A percentile compares a stretch with the other conserved stretches of the same genome.
phyloP scores from a whole-genome alignment of 2,329 filamentous ascomycete genomes.

The Claviceps cyperi region DNA sequence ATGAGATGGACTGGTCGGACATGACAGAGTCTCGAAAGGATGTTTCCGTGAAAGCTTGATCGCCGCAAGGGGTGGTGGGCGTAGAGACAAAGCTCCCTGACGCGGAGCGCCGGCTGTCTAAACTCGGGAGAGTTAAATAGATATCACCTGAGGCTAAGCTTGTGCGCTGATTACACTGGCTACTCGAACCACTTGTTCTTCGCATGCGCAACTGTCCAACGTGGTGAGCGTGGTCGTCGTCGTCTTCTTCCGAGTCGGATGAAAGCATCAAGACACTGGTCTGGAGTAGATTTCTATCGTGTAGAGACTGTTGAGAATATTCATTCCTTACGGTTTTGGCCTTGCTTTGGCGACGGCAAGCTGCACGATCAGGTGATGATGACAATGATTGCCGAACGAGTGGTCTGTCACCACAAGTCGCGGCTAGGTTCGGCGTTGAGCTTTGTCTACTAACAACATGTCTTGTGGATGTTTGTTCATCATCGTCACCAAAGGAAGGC shows the following conservation, averaged over 20 bases:
- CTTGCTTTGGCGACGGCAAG: constrained; percentile 39
- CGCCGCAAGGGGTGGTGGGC: constrained; percentile 13
- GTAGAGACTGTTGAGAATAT: constrained; percentile 25
- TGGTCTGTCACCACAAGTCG: background rate
- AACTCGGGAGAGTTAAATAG: constrained; percentile 26
- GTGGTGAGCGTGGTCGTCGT: constrained; percentile 9
- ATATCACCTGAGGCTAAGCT: constrained; percentile 27
- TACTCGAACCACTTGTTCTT: constrained; percentile 12
- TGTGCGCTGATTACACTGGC: constrained; percentile 21
- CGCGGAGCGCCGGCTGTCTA: constrained; percentile 3
- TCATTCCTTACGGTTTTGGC: constrained; percentile 34
- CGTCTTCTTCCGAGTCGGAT: constrained; percentile 40
- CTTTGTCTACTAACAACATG: constrained; percentile 20
- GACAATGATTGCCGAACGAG: constrained; percentile 13
- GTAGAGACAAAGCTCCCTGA: constrained; percentile 8
- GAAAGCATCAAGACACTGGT: constrained; percentile 43
- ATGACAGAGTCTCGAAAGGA: constrained; percentile 17
- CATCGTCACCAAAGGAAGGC: constrained; percentile 41
- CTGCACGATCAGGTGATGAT: constrained; percentile 25
- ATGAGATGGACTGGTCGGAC: constrained; percentile 25
- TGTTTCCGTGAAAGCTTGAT: constrained; percentile 12
- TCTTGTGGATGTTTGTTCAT: constrained; percentile 40
- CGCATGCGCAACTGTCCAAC: background rate
- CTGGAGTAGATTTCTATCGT: constrained; percentile 36
- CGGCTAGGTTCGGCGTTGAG: constrained; percentile 5